These are phyloP conservation scores for Chrysoporthe austroafricana DNA, from an alignment of 2,329 filamentous ascomycete genomes.

Conservation along the genomic window DNA sequence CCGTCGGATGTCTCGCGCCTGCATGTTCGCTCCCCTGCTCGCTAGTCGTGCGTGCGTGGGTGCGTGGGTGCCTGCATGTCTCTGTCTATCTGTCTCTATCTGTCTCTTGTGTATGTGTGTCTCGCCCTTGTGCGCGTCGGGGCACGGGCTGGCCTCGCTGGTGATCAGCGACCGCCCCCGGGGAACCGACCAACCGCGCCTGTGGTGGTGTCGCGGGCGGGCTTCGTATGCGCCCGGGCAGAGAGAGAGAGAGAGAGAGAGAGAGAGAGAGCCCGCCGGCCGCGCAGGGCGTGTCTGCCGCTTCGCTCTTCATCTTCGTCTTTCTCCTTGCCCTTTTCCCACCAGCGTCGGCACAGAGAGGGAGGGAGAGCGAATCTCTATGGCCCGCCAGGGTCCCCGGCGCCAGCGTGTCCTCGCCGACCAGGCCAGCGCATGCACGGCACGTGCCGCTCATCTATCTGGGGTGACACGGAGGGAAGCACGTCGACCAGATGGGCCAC, in stretches of 20 bases:
- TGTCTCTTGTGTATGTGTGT: too few species aligned
- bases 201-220: background rate
- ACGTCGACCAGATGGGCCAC: too few species aligned
- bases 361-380: too few species aligned
- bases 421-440: constrained; percentile 8
- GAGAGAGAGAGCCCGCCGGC: background rate
- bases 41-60: background rate
- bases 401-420: background rate
- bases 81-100: background rate
- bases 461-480: too few species aligned
- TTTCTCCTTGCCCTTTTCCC: background rate
- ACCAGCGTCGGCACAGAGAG: too few species aligned
- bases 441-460: background rate
- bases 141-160: too few species aligned
- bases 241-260: background rate
- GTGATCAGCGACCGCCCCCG: background rate
- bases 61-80: background rate
- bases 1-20: constrained; percentile 5
- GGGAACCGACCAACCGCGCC: background rate
- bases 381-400: background rate
- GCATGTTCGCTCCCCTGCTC: background rate
- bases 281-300: background rate
- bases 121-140: too few species aligned
- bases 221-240: background rate
- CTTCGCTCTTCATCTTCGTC: background rate